Evolutionary conservation across 345 rosid genomes (phyloP).

Genomic region (Citrus australasica): DNA sequence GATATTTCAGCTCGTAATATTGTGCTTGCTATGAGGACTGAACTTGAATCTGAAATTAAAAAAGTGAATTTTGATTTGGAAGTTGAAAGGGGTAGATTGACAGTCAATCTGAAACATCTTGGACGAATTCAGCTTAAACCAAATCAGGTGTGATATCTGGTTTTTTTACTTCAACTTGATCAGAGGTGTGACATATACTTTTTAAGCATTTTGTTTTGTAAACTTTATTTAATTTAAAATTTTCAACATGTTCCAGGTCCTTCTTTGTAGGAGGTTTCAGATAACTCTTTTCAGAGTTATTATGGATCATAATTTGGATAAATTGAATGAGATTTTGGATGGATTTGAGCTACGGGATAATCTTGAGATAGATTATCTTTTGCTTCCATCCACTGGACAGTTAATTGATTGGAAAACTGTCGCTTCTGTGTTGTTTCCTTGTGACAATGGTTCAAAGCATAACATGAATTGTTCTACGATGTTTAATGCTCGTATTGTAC

Average conservation of each 20-base stretch:
- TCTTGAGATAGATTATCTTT: conserved; percentile 52
- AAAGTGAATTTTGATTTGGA: conserved; percentile 42
- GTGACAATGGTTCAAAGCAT: conserved; percentile 12
- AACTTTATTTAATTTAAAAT: not conserved
- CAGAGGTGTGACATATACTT: not conserved
- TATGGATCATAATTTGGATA: conserved; percentile 35
- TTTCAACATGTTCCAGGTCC: conserved; percentile 40
- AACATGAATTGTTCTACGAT: conserved; percentile 28
- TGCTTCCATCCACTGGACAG: conserved; percentile 47
- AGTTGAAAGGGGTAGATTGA: conserved; percentile 48
- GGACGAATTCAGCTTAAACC: conserved; percentile 39
- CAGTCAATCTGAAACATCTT: conserved; percentile 43
- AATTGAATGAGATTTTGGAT: conserved; percentile 32
- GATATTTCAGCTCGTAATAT: conserved; percentile 40
- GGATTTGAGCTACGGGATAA: conserved; percentile 24
- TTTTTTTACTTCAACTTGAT: not conserved
- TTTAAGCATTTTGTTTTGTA: not conserved
- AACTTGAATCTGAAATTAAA: conserved; percentile 41
- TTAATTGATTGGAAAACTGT: conserved; percentile 58
- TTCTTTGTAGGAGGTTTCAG: conserved; percentile 64
- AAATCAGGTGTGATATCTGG: conserved; percentile 33
- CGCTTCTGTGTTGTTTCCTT: conserved; percentile 35
- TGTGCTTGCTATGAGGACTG: conserved; percentile 50
- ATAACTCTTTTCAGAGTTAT: conserved; percentile 58
- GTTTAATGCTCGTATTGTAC: conserved; percentile 28